Evolutionary conservation across 2,329 filamentous ascomycete species (phyloP).

Genomic region (Teratosphaeria nubilosa): DNA sequence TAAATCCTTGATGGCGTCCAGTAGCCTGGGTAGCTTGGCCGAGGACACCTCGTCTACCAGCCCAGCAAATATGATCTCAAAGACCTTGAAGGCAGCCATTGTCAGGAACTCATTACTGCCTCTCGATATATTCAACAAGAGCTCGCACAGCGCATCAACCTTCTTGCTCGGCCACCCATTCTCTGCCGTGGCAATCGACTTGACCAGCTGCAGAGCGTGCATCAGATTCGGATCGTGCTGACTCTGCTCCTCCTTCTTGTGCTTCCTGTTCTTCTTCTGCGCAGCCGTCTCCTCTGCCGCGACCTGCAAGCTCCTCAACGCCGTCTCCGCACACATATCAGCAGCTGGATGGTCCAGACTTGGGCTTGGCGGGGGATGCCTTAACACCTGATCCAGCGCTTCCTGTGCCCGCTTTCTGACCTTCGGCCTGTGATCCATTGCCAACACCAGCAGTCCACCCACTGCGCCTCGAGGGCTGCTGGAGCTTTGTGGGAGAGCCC

Average conservation of each 20-base stretch:
- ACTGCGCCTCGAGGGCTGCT: conserved; percentile 80
- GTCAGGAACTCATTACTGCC: conserved; percentile 93
- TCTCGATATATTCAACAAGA: conserved; percentile 77
- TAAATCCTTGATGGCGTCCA: conserved; percentile 86
- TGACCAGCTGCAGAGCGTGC: conserved; percentile 84
- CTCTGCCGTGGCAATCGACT: conserved; percentile 75
- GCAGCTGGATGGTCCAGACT: conserved; percentile 89
- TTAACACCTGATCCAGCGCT: conserved; percentile 71
- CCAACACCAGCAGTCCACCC: conserved; percentile 72
- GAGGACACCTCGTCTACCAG: conserved; percentile 83
- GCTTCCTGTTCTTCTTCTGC: conserved; percentile 50
- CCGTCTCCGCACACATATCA: conserved; percentile 91
- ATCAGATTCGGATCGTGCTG: conserved; percentile 67
- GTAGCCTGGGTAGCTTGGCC: conserved; percentile 74
- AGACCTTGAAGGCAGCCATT: conserved; percentile 92
- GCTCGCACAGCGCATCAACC: conserved; percentile 82
- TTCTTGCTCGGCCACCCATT: conserved; percentile 95
- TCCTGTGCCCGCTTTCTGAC: conserved; percentile 90
- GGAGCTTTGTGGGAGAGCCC: conserved; percentile 75
- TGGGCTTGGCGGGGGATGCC: conserved; percentile 78
- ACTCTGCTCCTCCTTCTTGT: conserved; percentile 45
- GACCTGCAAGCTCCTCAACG: conserved; percentile 68
- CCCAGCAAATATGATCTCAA: conserved; percentile 89
- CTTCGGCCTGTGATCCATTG: conserved; percentile 82
- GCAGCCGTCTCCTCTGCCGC: conserved; percentile 63